Conservation (phyloP, 1,284 basidiomycete species). For the Trametes polyzona region DNA sequence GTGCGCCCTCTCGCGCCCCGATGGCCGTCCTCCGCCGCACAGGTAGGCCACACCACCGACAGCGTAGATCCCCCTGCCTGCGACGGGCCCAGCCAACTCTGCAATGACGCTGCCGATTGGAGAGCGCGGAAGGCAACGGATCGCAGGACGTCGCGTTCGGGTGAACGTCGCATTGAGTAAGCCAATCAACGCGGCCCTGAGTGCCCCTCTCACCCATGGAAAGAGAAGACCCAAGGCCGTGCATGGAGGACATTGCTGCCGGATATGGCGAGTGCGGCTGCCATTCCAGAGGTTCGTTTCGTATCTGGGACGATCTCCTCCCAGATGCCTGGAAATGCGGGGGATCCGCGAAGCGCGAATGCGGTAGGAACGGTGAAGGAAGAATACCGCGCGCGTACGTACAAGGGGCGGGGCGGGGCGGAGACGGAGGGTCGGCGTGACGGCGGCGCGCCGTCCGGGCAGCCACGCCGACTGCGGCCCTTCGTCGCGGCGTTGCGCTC, state of each 20-base stretch:
- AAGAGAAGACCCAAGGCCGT: slow-evolving; percentile 12
- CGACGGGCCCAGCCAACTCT: background rate
- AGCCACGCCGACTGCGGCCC: background rate
- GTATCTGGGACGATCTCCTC: slow-evolving; percentile 17
- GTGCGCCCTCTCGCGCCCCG: background rate
- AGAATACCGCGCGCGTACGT: slow-evolving; percentile 2
- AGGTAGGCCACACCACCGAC: background rate
- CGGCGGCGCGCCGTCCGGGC: background rate
- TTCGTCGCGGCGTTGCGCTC: background rate
- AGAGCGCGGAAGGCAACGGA: background rate
- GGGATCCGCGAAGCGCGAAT: slow-evolving; percentile 22
- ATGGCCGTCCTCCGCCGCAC: slow-evolving; percentile 3
- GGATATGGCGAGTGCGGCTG: slow-evolving; percentile 1
- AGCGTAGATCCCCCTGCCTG: slow-evolving; percentile 15
- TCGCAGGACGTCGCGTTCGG: background rate
- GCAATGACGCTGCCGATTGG: background rate
- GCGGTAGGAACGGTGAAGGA: slow-evolving; percentile 1
- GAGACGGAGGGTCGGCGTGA: background rate
- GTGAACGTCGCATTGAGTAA: slow-evolving; percentile 5
- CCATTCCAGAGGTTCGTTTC: slow-evolving; percentile 10
- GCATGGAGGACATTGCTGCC: slow-evolving; percentile 10
- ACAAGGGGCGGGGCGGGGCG: background rate
- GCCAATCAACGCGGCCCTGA: slow-evolving; percentile 22
- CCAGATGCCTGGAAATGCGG: slow-evolving; percentile 16
- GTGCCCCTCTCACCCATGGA: slow-evolving; percentile 14